Evolutionary conservation across 805 yeast genomes (phyloP), one percentile per base, ranked within the genome.

Genomic region (Kuraishia molischiana): DNA sequence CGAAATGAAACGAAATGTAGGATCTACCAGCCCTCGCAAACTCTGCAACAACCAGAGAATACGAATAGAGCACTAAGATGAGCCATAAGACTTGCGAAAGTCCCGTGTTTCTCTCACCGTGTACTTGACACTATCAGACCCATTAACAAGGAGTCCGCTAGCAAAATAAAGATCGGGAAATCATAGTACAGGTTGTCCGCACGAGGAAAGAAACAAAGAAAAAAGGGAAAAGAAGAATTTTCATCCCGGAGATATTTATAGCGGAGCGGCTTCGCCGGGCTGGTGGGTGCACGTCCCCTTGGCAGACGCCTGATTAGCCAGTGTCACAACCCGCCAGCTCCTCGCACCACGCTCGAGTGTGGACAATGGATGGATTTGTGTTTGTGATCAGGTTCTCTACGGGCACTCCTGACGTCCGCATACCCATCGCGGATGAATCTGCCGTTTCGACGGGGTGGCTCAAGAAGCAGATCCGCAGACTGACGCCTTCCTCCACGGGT

Each of bases 11-110:
- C n/a, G n/a, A n/a, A n/a, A 52, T 76, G 78, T 76, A 60, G 70
- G 79, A 66, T 61, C 82, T 68, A 65, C 85, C 85, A 70, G 80
- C 83, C 83, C 84, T 70, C 61, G 61, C 59, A 50, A 46, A 48
- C 48, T 49, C 51, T 47, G 52, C 57, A 61, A 53, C 44, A 35
- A 35, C 29, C 40, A 47, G 51, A 24, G 32, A 48, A 38, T 46
- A 60, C 67, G 69, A 72, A 69, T 69, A 80, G n/a, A 70, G 83
- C 83, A 58, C 62, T 77, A 67, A 77, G 85, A 77, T 71, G 80
- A 68, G 63, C 77, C 67, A 51, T n/a, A n/a, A n/a, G n/a, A 54
- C 48, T 47, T 47, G 58, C 51, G 47, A 24, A 44, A n/a, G n/a
- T n/a, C n/a, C n/a, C n/a, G n/a, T 42, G 46, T 66, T 61, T 43